Conservation (phyloP, 1,284 basidiomycete genomes). For the Cryptococcus sp. region DNA sequence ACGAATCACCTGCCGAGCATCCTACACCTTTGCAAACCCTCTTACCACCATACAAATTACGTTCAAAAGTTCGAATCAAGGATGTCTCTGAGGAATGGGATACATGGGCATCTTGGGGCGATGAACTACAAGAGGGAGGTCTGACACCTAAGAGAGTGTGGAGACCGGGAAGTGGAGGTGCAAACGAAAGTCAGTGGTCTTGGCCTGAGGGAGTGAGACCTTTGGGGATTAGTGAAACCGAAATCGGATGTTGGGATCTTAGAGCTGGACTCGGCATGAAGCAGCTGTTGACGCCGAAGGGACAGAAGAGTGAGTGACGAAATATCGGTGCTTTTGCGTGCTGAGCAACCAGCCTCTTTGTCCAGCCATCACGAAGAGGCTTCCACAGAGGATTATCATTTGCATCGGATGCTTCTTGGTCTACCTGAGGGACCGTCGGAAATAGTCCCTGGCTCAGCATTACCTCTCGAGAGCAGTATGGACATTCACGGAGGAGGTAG, state of each 20-base stretch:
- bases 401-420: slow-evolving; percentile 75
- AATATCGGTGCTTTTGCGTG: not conserved
- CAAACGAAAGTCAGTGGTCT: slow-evolving; percentile 38
- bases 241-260: slow-evolving; percentile 56
- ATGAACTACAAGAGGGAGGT: not conserved
- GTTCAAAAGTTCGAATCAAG: slow-evolving; percentile 79
- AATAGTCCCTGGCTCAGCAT: slow-evolving; percentile 67
- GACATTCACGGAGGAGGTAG: slow-evolving; percentile 88
- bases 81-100: slow-evolving; percentile 71
- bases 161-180: slow-evolving; percentile 42
- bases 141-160: slow-evolving; percentile 21
- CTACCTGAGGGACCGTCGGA: slow-evolving; percentile 83
- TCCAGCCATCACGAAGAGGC: slow-evolving; percentile 17
- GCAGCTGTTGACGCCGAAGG: slow-evolving; percentile 64
- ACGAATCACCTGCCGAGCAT: slow-evolving; percentile 67
- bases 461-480: slow-evolving; percentile 91
- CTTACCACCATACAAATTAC: slow-evolving; percentile 67
- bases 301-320: slow-evolving; percentile 61
- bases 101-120: slow-evolving; percentile 70
- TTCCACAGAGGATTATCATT: slow-evolving; percentile 55
- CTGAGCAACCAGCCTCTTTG: slow-evolving; percentile 18
- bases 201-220: slow-evolving; percentile 21
- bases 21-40: slow-evolving; percentile 53
- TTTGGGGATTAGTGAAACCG: slow-evolving; percentile 20
- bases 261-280: slow-evolving; percentile 65